Base-by-base conservation (phyloP, 352 stramenopile species). In the Phytophthora citricola region DNA sequence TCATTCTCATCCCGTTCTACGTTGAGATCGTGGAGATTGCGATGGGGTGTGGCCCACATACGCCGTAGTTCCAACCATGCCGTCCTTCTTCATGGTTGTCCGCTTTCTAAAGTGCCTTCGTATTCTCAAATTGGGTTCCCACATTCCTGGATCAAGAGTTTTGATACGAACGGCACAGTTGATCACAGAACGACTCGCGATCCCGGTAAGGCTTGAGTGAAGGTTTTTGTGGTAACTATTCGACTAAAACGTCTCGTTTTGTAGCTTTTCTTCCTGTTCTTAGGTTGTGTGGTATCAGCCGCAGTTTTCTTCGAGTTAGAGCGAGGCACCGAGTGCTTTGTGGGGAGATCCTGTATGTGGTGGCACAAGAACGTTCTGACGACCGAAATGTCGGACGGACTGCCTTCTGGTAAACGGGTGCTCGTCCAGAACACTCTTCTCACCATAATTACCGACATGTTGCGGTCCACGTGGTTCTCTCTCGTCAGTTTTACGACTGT, bases 211-310 rank as follows among this genome's bases (percentile, higher is more conserved):
- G 34, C 3, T 7, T 10, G 3, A 2, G 6, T 29, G 10, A 36
- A 50, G 31, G 0, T 2, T 46, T 43, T 43, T 31, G 22, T 32
- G 31, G 10, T 36, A 36, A 36, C 12, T 36, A 36, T 12, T 36
- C 11, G 31, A 12, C 31, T 36, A 9, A 36, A 36, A 36, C 2
- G 8, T 36, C 1, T 36, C 9, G 31, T 36, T 36, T 36, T 57
- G 12, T 43, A 87, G 74, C 60, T 88, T 17, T 84, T 88, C 65
- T 79, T 88, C 41, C 40, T 88, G 12, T 86, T 89, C 31, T 32
- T 73, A 5, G 76, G 76, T 24, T 84, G 66, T 49, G 69, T 79
- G 2, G 24, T 81, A 10, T 71, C 67, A 5, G 79, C 70, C 0
- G 76, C 76, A 2, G 52, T 85, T 20, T 81, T 87, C 45, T 84